These are phyloP conservation scores for Verticillium albo-atrum DNA, from an alignment of 2,329 filamentous ascomycete genomes.

Conservation along the genomic window DNA sequence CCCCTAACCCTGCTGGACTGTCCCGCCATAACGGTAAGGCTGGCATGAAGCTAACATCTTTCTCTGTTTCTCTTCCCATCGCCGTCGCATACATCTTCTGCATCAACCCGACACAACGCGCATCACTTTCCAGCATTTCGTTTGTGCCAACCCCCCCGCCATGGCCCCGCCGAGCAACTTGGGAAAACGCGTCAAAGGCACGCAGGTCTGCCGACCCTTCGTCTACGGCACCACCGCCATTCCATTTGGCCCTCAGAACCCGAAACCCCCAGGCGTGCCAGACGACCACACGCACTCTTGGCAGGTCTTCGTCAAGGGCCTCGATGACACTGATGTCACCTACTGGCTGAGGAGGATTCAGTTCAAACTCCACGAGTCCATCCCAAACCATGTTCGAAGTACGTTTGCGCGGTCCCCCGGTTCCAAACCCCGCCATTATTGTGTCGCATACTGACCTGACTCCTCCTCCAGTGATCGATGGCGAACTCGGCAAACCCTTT, in stretches of 20 bases:
- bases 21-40: background rate
- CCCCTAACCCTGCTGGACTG: background rate
- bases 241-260: slow-evolving; percentile 75
- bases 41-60: background rate
- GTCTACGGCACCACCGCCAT: slow-evolving; percentile 77
- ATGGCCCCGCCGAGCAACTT: slow-evolving; percentile 58
- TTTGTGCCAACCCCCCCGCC: background rate
- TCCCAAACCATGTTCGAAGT: slow-evolving; percentile 84
- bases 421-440: background rate
- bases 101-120: background rate
- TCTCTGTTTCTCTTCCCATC: background rate
- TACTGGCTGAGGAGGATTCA: slow-evolving; percentile 97
- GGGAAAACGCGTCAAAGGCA: slow-evolving; percentile 61
- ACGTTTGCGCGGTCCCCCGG: slow-evolving; percentile 21
- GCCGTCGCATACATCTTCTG: slow-evolving; percentile 3
- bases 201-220: slow-evolving; percentile 61
- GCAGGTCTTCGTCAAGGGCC: slow-evolving; percentile 88
- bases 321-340: slow-evolving; percentile 85
- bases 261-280: slow-evolving; percentile 71
- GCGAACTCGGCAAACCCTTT: slow-evolving; percentile 65
- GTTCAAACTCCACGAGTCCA: slow-evolving; percentile 97
- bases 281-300: slow-evolving; percentile 95
- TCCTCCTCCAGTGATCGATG: slow-evolving; percentile 60
- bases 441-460: slow-evolving; percentile 10
- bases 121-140: no score